Conservation (phyloP, 495 filamentous ascomycete species). For the Talaromyces trachyspermus region DNA sequence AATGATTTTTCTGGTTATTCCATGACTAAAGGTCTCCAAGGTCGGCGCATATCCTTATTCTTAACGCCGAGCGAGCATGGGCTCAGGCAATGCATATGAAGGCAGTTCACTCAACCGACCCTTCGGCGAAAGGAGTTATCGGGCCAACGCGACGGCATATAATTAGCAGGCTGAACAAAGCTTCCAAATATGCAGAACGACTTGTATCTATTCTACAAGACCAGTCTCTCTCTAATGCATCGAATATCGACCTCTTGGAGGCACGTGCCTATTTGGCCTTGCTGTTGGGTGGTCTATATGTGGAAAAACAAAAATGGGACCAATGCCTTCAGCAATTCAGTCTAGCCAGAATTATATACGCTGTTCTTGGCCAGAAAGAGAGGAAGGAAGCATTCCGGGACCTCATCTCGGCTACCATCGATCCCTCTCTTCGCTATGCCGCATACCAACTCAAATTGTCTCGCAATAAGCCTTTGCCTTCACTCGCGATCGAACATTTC, state of each 20-base stretch:
- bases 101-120: conserved; percentile 68
- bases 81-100: conserved; percentile 95
- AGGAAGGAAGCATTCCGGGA: conserved; percentile 77
- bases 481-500: conserved; percentile 71
- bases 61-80: conserved; percentile 89
- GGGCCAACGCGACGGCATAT: conserved; percentile 78
- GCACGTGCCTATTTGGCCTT: conserved; percentile 74
- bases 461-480: conserved; percentile 69
- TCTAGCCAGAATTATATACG: conserved; percentile 75
- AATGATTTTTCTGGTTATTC: not conserved
- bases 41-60: conserved; percentile 70
- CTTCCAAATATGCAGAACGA: conserved; percentile 57
- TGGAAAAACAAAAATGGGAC: conserved; percentile 86
- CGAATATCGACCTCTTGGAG: conserved; percentile 69
- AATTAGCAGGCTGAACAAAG: conserved; percentile 78
- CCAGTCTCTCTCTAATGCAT: conserved; percentile 51
- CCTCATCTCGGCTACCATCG: conserved; percentile 73
- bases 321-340: conserved; percentile 67
- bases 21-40: conserved; percentile 36
- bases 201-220: conserved; percentile 60
- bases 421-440: conserved; percentile 89
- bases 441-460: conserved; percentile 86
- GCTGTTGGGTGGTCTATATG: conserved; percentile 63
- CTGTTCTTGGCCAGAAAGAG: conserved; percentile 53
- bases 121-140: conserved; percentile 61